phyloP scores from a whole-genome alignment of 2,329 filamentous ascomycete species.

The Rhytidhysteron rufulum region DNA sequence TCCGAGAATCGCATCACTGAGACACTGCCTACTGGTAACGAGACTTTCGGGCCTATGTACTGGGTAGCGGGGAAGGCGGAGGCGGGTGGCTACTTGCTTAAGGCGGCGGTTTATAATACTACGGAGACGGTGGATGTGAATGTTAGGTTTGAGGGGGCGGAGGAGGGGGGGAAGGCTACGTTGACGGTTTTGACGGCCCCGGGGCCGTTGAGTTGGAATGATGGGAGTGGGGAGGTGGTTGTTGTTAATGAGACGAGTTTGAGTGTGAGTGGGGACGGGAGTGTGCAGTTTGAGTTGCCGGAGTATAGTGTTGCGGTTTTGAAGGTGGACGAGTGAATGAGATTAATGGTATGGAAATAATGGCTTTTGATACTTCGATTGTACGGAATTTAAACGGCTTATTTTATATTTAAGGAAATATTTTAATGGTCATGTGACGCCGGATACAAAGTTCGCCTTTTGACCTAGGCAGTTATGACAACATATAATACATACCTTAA shows the following conservation, averaged over 20 bases:
- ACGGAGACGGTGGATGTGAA: constrained; percentile 29
- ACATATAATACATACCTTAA: no score
- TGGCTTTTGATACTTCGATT: no score
- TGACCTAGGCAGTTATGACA: no score
- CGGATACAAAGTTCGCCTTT: no score
- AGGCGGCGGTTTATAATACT: constrained; percentile 48
- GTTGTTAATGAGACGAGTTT: constrained; percentile 14
- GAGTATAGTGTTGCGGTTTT: constrained; percentile 56
- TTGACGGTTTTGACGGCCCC: constrained; percentile 45
- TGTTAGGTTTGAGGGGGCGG: constrained; percentile 26
- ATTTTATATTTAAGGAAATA: no score
- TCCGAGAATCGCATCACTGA: constrained; percentile 43
- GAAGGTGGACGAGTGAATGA: constrained; percentile 49
- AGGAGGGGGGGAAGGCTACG: constrained; percentile 20
- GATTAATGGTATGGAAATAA: constrained; percentile 53
- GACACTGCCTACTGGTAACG: constrained; percentile 40
- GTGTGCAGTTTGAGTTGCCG: constrained; percentile 52
- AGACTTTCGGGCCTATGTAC: constrained; percentile 41
- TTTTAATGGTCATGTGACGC: no score
- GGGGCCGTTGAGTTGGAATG: constrained; percentile 38
- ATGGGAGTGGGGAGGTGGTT: constrained; percentile 45
- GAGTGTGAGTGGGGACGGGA: constrained; percentile 41
- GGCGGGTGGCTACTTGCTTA: constrained; percentile 39
- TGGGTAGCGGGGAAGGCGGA: constrained; percentile 43
- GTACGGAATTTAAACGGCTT: no score